Evolutionary conservation across 2,329 filamentous ascomycete species (phyloP), one percentile per base, ranked within the genome.

Genomic region (Parasarocladium wereldwijsianum): DNA sequence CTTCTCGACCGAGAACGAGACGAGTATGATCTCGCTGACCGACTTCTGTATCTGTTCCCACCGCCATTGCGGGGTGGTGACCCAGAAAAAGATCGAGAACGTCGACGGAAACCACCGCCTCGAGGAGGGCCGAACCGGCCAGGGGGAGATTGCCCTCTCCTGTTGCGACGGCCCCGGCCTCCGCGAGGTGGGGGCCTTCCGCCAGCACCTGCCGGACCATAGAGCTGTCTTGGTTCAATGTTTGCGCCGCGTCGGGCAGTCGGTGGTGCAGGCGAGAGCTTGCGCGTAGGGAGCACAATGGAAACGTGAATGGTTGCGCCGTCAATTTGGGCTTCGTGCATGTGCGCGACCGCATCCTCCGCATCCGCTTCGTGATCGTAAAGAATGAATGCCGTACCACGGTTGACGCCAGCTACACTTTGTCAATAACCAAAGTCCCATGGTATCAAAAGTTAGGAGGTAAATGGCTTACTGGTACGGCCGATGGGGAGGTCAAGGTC

Each of bases 261-360:
- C 2, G 83, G 83, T 11, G 86, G 86, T 26, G 79, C 73, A 12
- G 73, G 74, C 6, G 82, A 86, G 45, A 93, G 82, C 42, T 84
- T 83, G 44, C 80, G 75, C 29, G 80, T 72, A 1, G 84, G 84
- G 20, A 93, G 63, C 16, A 93, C 83, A 40, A 94, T 90, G 25
- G 82, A 90, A 28, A 94, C 86, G 45, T 78, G 79, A 45, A 94
- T 76, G 22, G 74, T 64, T 14, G 76, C 72, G 30, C 85, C 85
- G 51, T 94, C 86, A 17, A 93, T 59, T 47, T 93, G 82, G n/a
- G 82, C 84, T 57, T 98, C 90, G 53, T 98, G 90, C 90, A 98
- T 96, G 50, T 93, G 82, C 12, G 86, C 74, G 42, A 94, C 92
- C 17, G 90, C 90, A 10, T 74, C 65, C 54, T 94, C 84, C 15